Percentiles rank a stretch among this genome's conserved stretches.
Evolutionary conservation across 2,329 filamentous ascomycete species (phyloP).

Genomic region (Aspergillus quadricinctus): DNA sequence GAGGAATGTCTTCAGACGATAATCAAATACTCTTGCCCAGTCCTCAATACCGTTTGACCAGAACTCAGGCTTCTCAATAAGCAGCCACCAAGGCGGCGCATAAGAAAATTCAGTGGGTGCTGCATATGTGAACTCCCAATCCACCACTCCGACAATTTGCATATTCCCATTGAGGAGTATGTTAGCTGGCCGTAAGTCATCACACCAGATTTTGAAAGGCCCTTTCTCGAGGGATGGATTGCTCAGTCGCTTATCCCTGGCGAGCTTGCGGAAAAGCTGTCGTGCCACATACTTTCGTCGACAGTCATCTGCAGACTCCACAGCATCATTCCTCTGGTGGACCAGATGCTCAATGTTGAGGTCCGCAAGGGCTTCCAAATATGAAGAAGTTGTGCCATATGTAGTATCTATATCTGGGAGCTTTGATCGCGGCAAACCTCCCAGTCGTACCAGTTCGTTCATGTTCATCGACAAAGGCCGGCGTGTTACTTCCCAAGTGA

Average conservation of each 20-base stretch:
- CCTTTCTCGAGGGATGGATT: constrained; percentile 17
- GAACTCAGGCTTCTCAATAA: constrained; percentile 19
- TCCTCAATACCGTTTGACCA: constrained; percentile 16
- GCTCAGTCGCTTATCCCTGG: constrained; percentile 5
- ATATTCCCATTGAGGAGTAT: constrained; percentile 9
- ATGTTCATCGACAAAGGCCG: constrained; percentile 43
- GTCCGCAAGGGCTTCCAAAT: constrained; percentile 38
- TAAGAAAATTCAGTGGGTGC: constrained; percentile 18
- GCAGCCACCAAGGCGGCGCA: constrained; percentile 21
- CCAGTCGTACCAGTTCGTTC: constrained; percentile 34
- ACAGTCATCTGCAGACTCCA: constrained; percentile 22
- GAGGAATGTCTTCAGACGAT: constrained; percentile 14
- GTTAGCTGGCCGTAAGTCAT: constrained; percentile 18
- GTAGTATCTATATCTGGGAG: constrained; percentile 8
- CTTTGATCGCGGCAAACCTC: constrained; percentile 16
- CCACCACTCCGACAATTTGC: constrained; percentile 14
- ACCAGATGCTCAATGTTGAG: constrained; percentile 40
- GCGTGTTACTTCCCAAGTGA: constrained; percentile 21
- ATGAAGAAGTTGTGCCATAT: constrained; percentile 35
- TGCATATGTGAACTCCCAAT: constrained; percentile 24
- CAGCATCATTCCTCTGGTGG: constrained; percentile 38
- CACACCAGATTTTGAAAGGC: constrained; percentile 21
- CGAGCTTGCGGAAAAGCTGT: constrained; percentile 18
- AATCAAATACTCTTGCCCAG: constrained; percentile 14
- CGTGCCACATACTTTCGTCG: constrained; percentile 18